These are phyloP conservation scores for Claviceps humidiphila DNA, from an alignment of 2,329 filamentous ascomycete genomes.

Conservation along the genomic window DNA sequence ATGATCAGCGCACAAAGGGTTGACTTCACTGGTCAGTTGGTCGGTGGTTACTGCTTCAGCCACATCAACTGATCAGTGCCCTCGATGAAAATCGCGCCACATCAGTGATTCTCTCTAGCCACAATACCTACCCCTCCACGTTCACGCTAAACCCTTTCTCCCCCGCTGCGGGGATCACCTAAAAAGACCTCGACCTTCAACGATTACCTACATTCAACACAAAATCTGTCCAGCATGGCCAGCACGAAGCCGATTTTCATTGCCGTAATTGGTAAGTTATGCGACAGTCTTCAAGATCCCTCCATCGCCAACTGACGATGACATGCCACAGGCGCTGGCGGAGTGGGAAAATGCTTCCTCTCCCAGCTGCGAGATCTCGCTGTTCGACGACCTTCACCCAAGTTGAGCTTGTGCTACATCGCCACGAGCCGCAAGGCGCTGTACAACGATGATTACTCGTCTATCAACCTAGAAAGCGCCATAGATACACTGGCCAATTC, in stretches of 20 bases:
- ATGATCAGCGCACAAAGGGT: not conserved
- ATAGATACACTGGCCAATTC: conserved; percentile 52
- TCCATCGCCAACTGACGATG: conserved; percentile 6
- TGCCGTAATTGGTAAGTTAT: conserved; percentile 36
- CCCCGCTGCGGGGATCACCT: conserved; percentile 23
- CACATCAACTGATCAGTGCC: not conserved
- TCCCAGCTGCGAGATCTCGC: conserved; percentile 60
- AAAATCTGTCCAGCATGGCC: conserved; percentile 23
- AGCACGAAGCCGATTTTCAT: conserved; percentile 35
- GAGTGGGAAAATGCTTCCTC: conserved; percentile 86
- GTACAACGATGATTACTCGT: conserved; percentile 58
- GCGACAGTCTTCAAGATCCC: too few relatives aligned
- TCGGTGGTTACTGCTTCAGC: not conserved
- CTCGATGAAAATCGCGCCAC: not conserved
- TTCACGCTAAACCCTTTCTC: conserved; percentile 4
- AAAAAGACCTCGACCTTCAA: conserved; percentile 13
- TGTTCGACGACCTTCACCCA: conserved; percentile 51
- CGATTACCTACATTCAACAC: conserved; percentile 4
- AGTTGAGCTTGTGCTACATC: conserved; percentile 71
- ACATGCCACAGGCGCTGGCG: conserved; percentile 59
- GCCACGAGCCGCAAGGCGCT: conserved; percentile 75
- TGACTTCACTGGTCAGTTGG: too few relatives aligned
- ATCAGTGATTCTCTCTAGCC: not conserved
- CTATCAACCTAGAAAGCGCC: conserved; percentile 46
- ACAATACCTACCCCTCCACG: conserved; percentile 6